Base-by-base conservation (phyloP, 1,284 basidiomycete genomes). In the Somion occarium region DNA sequence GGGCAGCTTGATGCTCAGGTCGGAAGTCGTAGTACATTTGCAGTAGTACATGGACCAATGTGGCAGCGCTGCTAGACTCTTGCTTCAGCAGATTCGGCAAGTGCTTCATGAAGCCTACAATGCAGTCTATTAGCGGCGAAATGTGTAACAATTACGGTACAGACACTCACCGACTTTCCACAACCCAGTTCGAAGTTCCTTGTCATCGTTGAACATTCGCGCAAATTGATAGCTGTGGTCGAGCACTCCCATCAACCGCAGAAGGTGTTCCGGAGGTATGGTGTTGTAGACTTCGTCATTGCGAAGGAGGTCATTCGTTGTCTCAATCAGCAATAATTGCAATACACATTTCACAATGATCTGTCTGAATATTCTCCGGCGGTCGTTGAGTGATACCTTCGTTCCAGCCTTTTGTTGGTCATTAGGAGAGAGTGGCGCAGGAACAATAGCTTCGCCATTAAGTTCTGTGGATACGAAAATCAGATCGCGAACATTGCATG, bases 331-430 rank as follows among this genome's bases (percentile, higher is more conserved):
- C 49, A 99, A 76, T 18, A 99, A 74, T 65, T 99, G 97, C 27
- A 99, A 80, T 24, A 99, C 97, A 68, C 97, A 99, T 87, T 99
- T 99, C 62, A 99, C 94, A 59, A 99, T 99, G 69, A 99, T 98
- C 70, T 99, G 96, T 67, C 95, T 93, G 82, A 99, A 99, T 49
- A 93, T 85, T 34, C 91, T 83, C 20, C 93, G 85, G 52, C 97
- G 85, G 60, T 93, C 91, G 52, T 71, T 73, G 30, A 83, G 69
- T 7, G 85, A 80, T 23, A 81, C 70, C 50, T 75, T 74, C 11
- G 67, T 61, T 51, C 77, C 77, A 15, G 69, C 56, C 50, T 71
- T 73, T 53, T 72, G 74, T 48, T 85, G 85, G 54, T 69, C 75
- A 44, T 75, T 74, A 12, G 87, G 84, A 15, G 85, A 85, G 41